phyloP scores from a whole-genome alignment of 257 asterid species.

The Plantago major region DNA sequence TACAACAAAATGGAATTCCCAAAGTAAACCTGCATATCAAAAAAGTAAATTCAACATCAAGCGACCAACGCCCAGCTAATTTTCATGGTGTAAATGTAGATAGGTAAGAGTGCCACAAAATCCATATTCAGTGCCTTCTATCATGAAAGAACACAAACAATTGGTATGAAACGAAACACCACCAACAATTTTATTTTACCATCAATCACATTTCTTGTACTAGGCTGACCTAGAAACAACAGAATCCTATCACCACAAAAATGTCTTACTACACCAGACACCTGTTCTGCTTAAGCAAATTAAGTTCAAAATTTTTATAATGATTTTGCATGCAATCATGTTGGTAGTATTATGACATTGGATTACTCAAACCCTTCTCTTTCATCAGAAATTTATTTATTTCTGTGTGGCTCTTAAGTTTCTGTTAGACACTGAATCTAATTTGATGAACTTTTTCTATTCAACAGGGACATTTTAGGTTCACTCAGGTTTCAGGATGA shows the following conservation, averaged over 20 bases:
- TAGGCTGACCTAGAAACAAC: too few relatives aligned
- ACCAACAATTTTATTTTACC: not conserved
- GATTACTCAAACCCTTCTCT: too few relatives aligned
- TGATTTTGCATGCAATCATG: not conserved
- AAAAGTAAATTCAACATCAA: slow-evolving; percentile 16
- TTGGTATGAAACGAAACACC: not conserved
- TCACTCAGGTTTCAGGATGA: slow-evolving; percentile 4
- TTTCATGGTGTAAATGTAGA: too few relatives aligned
- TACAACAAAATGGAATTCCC: slow-evolving; percentile 24
- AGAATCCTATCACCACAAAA: not conserved
- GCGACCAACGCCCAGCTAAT: not conserved
- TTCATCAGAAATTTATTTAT: too few relatives aligned
- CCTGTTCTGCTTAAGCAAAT: not conserved
- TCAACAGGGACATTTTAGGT: not conserved
- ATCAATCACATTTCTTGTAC: not conserved
- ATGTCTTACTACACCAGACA: not conserved
- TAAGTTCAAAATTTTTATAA: not conserved
- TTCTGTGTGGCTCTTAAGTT: not conserved
- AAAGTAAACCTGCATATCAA: slow-evolving; percentile 31
- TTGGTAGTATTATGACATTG: too few relatives aligned
- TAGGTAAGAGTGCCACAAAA: too few relatives aligned
- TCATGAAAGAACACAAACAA: not conserved
- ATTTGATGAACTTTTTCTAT: not conserved
- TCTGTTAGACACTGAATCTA: not conserved
- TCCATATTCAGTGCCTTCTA: not conserved